Conservation (phyloP, 2,329 filamentous ascomycete species). For the Ophiocordyceps camponoti-floridani region DNA sequence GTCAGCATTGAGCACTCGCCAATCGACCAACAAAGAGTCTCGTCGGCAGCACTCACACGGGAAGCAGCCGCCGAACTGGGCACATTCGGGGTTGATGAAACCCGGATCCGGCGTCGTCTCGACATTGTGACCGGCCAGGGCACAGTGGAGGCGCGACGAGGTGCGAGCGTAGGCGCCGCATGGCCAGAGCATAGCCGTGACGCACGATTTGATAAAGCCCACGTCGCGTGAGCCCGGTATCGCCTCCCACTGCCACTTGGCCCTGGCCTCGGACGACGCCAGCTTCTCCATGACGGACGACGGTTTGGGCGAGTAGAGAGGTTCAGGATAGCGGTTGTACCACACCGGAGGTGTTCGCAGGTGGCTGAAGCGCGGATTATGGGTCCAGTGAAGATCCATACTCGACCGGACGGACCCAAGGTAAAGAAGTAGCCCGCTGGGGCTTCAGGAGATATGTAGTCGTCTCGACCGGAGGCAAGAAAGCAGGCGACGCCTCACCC, state of each 20-base stretch:
- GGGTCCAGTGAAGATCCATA: constrained; percentile 8
- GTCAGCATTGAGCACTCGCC: no score
- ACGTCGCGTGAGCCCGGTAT: background rate
- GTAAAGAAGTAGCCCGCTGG: background rate
- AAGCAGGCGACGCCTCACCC: background rate
- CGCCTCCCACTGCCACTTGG: constrained; percentile 6
- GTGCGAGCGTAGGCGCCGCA: constrained; percentile 12
- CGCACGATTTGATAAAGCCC: constrained; percentile 1
- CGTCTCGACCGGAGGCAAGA: background rate
- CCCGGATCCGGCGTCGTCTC: constrained; percentile 4
- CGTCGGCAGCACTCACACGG: constrained; percentile 7
- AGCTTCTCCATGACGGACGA: constrained; percentile 7
- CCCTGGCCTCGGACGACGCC: constrained; percentile 1
- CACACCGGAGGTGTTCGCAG: constrained; percentile 4
- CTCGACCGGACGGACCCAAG: constrained; percentile 3
- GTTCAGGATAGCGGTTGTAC: constrained; percentile 2
- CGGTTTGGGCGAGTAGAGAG: constrained; percentile 3
- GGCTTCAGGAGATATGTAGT: background rate
- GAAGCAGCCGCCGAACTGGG: constrained; percentile 7
- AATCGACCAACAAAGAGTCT: constrained; percentile 2
- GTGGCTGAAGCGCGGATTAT: constrained; percentile 3
- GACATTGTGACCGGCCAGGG: constrained; percentile 7
- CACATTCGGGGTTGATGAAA: constrained; percentile 8
- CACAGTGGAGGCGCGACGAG: constrained; percentile 7
- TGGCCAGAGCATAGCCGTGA: constrained; percentile 6